Base-by-base conservation (phyloP, 2,329 filamentous ascomycete species). In the Ceratocystis harringtonii region DNA sequence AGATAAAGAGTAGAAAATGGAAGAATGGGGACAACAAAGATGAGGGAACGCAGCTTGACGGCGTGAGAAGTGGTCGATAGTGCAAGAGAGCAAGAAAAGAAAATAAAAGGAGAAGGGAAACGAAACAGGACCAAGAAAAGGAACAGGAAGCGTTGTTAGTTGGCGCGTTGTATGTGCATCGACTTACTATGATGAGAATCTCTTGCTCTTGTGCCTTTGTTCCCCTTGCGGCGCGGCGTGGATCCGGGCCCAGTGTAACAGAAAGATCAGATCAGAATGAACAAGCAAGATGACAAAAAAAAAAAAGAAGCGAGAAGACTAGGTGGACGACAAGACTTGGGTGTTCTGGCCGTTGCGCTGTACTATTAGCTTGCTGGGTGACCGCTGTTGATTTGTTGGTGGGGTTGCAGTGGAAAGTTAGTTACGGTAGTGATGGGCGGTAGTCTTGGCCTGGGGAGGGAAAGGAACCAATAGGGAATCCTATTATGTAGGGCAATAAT, bases 181-280 rank as follows among this genome's bases (percentile, higher is more conserved):
- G 36, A 58, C 55, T 58, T 58, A 58, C 55, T 36, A 17, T 30
- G 15, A 36, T 32, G 28, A 30, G 55, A 41, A 41, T 41, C 36
- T 41, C 36, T 15, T 41, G 36, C 36, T 41, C 36, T 41, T 41
- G 36, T 41, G 10, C 36, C 36, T 41, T 41, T 36, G 12, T 7
- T 58, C 55, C 55, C 55, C 55, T 36, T 58, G 55, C 55, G 32
- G 30, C 28, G 17, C 8, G 55, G n/a, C 36, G 36, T 52, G 36
- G 36, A 19, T 52, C 25, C 28, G n/a, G 55, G 17, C 28, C 36
- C 28, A 58, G 55, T 58, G 55, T 58, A 58, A 58, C 55, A 58
- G 55, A 22, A 58, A 58, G 55, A 58, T 58, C 55, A 58, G 55
- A 58, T 58, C 55, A 58, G 55, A 58, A 58, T 36, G 17, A 58